A percentile compares a stretch with the other conserved stretches of the same genome.
phyloP scores from a whole-genome alignment of 306 rosid genomes.

The Sicyos edulis region DNA sequence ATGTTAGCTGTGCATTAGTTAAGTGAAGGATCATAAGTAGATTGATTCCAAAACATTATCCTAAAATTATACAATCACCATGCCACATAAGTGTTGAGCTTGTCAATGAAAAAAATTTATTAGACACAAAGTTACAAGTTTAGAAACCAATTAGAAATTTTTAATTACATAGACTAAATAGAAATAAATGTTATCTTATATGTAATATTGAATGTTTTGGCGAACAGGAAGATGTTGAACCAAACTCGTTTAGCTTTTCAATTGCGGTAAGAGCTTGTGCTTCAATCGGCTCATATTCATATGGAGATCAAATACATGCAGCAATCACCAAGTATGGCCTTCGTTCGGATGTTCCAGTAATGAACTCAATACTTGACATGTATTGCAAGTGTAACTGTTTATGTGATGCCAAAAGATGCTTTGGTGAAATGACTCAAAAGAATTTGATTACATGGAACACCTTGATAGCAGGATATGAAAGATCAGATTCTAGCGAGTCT shows the following conservation, averaged over 20 bases:
- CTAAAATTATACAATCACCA: too few species aligned
- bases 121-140: not conserved
- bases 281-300: conserved; percentile 33
- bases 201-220: conserved; percentile 24
- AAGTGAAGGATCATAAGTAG: too few species aligned
- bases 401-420: conserved; percentile 50
- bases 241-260: conserved; percentile 58
- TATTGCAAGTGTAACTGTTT: conserved; percentile 61
- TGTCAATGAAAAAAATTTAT: not conserved
- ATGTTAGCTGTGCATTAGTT: too few species aligned
- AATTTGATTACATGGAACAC: conserved; percentile 73
- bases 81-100: not conserved
- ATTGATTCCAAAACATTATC: too few species aligned
- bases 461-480: conserved; percentile 62
- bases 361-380: conserved; percentile 70
- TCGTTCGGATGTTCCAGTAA: conserved; percentile 50
- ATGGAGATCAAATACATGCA: conserved; percentile 66
- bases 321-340: conserved; percentile 55
- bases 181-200: not conserved
- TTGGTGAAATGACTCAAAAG: conserved; percentile 45
- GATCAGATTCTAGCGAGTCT: conserved; percentile 45
- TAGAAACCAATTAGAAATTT: not conserved
- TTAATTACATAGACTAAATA: not conserved
- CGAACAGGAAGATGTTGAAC: conserved; percentile 62
- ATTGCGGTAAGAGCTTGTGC: conserved; percentile 72